Evolutionary conservation across 2,329 filamentous ascomycete genomes (phyloP).

Genomic region (Amauroascus niger): DNA sequence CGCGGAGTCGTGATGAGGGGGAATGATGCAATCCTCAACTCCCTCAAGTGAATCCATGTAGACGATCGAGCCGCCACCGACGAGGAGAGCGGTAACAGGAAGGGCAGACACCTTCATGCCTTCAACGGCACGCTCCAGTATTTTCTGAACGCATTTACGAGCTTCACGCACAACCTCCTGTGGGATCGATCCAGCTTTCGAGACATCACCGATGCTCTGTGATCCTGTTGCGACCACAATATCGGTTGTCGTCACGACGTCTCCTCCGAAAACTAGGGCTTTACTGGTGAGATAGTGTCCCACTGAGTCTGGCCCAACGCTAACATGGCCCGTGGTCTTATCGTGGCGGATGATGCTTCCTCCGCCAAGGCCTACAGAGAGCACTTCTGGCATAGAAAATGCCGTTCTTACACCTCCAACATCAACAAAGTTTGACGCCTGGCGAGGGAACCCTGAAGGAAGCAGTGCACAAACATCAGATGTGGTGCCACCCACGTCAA

Average conservation of each 20-base stretch:
- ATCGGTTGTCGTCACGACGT: conserved; percentile 51
- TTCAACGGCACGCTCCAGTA: conserved; percentile 46
- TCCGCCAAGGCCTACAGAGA: conserved; percentile 49
- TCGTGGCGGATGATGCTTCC: conserved; percentile 38
- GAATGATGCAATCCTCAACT: conserved; percentile 43
- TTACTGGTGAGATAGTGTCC: conserved; percentile 48
- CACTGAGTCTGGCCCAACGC: conserved; percentile 54
- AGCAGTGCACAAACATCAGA: conserved; percentile 54
- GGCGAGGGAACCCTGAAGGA: conserved; percentile 53
- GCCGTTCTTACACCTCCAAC: conserved; percentile 56
- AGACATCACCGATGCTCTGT: conserved; percentile 20
- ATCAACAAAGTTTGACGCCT: conserved; percentile 53
- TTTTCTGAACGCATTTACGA: conserved; percentile 34
- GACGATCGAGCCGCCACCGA: conserved; percentile 49
- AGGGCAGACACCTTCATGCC: conserved; percentile 48
- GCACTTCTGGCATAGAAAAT: conserved; percentile 49
- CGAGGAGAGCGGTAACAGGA: conserved; percentile 45
- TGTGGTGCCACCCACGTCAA: conserved; percentile 57
- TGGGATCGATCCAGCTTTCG: conserved; percentile 19
- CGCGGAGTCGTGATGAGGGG: conserved; percentile 46
- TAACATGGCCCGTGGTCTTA: conserved; percentile 30
- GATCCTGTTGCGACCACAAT: conserved; percentile 35
- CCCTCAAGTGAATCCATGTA: conserved; percentile 42
- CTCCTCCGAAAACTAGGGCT: conserved; percentile 49
- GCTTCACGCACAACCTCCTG: conserved; percentile 19